Conservation (phyloP, 441 rosid species). For the Corymbia calophylla region DNA sequence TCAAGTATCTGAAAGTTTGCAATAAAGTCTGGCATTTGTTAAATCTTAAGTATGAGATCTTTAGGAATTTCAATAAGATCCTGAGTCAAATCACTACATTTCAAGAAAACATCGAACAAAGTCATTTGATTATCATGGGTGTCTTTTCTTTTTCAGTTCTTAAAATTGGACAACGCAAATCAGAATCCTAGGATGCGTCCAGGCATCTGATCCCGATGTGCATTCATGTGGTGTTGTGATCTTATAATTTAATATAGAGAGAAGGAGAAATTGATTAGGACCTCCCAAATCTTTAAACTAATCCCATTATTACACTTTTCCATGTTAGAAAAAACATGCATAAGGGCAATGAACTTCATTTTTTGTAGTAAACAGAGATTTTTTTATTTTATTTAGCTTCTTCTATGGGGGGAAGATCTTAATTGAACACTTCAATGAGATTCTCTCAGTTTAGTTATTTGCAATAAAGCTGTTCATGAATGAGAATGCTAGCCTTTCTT, state of each 20-base stretch:
- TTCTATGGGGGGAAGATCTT: neutral
- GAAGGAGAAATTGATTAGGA: neutral
- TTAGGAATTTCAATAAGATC: neutral
- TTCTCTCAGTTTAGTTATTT: neutral
- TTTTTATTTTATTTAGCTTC: neutral
- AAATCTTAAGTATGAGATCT: neutral
- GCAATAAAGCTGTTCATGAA: neutral
- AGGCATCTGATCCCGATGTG: neutral
- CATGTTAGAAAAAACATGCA: neutral
- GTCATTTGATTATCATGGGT: neutral
- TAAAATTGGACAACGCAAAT: neutral
- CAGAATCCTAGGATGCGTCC: neutral
- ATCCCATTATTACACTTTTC: neutral
- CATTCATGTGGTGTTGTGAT: neutral
- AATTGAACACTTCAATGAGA: neutral
- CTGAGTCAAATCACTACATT: neutral
- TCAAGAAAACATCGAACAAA: neutral
- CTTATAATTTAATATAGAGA: neutral
- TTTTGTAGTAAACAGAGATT: neutral
- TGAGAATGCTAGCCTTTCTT: neutral
- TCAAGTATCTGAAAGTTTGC: neutral
- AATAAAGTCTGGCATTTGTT: neutral
- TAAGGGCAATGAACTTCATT: neutral
- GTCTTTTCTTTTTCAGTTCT: neutral
- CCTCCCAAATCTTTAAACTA: neutral